Conservation (phyloP, 306 rosid genomes). For the Glycyrrhiza uralensis region DNA sequence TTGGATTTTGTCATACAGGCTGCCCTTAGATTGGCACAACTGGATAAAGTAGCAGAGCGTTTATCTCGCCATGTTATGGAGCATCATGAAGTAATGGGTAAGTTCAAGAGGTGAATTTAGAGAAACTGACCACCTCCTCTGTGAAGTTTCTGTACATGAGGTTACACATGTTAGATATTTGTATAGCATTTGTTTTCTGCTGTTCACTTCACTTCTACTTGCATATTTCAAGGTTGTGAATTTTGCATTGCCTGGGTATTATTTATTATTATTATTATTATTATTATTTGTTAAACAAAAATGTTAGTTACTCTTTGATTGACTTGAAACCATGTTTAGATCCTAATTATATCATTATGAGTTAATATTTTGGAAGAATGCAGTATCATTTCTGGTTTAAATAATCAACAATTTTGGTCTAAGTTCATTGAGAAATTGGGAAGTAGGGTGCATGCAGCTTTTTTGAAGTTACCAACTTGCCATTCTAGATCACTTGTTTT, state of each 20-base stretch:
- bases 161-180: constrained; percentile 17
- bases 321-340: constrained; percentile 2
- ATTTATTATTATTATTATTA: background rate
- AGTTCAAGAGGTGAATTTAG: constrained; percentile 35
- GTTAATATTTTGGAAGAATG: constrained; percentile 21
- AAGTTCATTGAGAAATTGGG: constrained; percentile 4
- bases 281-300: background rate
- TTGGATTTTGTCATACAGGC: constrained; percentile 55
- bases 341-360: constrained; percentile 17
- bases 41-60: constrained; percentile 86
- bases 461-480: constrained; percentile 8
- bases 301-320: constrained; percentile 10
- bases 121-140: constrained; percentile 14
- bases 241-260: background rate
- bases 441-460: constrained; percentile 13
- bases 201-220: constrained; percentile 8
- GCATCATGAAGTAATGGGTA: constrained; percentile 99
- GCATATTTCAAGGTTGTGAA: constrained; percentile 1
- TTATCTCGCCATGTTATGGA: constrained; percentile 93
- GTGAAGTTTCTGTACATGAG: background rate
- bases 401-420: constrained; percentile 11
- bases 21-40: constrained; percentile 80
- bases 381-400: constrained; percentile 14
- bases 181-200: constrained; percentile 16
- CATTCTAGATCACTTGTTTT: background rate